A percentile compares a stretch with the other conserved stretches of the same genome.
Conservation (phyloP, 2,329 filamentous ascomycete species). For the Phialemonium atrogriseum region DNA sequence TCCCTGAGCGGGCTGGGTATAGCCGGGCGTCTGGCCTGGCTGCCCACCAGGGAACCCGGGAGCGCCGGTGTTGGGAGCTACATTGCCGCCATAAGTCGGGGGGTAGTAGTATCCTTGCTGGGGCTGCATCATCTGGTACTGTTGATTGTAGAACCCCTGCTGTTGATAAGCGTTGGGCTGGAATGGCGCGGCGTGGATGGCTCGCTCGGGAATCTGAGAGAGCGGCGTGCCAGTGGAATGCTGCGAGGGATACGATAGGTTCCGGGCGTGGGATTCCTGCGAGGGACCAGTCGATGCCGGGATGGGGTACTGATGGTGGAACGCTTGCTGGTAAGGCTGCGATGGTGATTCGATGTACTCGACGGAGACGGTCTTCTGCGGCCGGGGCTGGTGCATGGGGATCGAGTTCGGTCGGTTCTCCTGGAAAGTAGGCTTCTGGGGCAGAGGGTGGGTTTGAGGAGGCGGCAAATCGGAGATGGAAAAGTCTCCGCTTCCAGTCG, state of each 20-base stretch:
- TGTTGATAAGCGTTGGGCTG: conserved; percentile 64
- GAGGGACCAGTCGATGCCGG: conserved; percentile 53
- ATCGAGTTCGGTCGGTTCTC: conserved; percentile 45
- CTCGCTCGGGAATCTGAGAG: conserved; percentile 86
- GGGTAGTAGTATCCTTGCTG: conserved; percentile 64
- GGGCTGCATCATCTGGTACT: conserved; percentile 49
- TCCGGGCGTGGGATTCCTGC: conserved; percentile 55
- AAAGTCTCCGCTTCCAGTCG: conserved; percentile 30
- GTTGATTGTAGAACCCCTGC: conserved; percentile 48
- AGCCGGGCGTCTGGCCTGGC: conserved; percentile 30
- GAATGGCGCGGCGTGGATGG: conserved; percentile 84
- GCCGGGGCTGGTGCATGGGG: conserved; percentile 88
- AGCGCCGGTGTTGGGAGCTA: conserved; percentile 29
- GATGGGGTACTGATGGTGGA: conserved; percentile 87
- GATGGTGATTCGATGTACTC: conserved; percentile 80
- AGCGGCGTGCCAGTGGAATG: conserved; percentile 70
- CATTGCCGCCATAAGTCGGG: conserved; percentile 34
- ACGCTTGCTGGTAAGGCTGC: conserved; percentile 67
- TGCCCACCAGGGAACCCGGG: conserved; percentile 50
- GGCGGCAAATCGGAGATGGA: conserved; percentile 46
- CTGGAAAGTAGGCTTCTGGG: conserved; percentile 49
- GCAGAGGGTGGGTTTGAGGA: conserved; percentile 49
- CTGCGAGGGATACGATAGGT: conserved; percentile 63
- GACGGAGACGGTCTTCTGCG: conserved; percentile 89
- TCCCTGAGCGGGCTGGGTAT: conserved; percentile 34